Base-by-base conservation (phyloP, 2,329 filamentous ascomycete species). In the Juglanconis sp. region DNA sequence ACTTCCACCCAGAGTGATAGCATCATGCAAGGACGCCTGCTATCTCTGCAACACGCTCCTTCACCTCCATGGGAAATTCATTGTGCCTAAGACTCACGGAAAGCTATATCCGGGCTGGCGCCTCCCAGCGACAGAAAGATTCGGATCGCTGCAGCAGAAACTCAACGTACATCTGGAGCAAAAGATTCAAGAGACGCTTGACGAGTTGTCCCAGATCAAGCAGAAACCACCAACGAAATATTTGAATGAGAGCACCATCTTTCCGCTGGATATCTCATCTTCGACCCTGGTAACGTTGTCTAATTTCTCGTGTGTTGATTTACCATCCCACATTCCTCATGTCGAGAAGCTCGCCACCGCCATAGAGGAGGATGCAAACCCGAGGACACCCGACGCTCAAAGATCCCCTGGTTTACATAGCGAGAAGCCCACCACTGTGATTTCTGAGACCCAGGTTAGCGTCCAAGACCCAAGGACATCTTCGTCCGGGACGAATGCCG, bases 31-130 rank as follows among this genome's bases (percentile, higher is more conserved):
- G 59, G 74, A 78, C 55, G 76, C 80, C 1, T 84, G 80, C 64
- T 82, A 77, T 65, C 71, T 83, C 0, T 84, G 80, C 66, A 77
- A 81, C 54, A 67, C 74, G 6, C 77, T 82, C 61, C 73, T 83
- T n/a, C 56, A 64, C 1, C 64, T 74, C 13, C 75, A 81, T 60
- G 73, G 75, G 3, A 71, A 69, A 46, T 76, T 78, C 44, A 63
- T 76, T 48, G 74, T 74, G 1, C 75, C 78, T 3, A 70, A 69
- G 46, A 74, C 70, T 2, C 79, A 83, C 63, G 76, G 77, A 3
- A 73, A 61, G 42, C 59, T 84, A 1, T 81, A 83, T 65, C 67
- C 72, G 0, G 69, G 70, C 6, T 83, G 79, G 80, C 70, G 74
- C 11, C 63, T 81, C 2, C 79, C 79, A 11, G 2, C 44, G 1